Evolutionary conservation across 208 protist species (phyloP), one percentile per base, ranked within the genome.

Genomic region (Trypanosoma scelopori): DNA sequence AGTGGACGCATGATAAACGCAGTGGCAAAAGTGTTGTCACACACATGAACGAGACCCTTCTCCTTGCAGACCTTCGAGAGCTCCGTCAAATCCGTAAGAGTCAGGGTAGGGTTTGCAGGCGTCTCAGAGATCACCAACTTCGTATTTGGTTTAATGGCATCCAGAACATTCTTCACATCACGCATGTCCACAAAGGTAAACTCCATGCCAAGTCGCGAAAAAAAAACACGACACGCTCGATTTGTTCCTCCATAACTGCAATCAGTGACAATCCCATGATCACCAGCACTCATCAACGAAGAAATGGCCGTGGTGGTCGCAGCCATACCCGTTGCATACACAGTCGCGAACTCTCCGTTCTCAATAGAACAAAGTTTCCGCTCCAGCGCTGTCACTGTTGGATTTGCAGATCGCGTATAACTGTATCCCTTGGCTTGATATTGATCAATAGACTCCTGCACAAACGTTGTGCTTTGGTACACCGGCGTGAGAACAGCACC

Each of bases 11-110:
- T 97, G 79, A 99, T 98, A 70, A 93, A 85, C n/a, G 97, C 86
- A 13, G 97, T 97, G 59, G 96, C 88, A 64, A 99, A 99, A 20
- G 97, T 99, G 82, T 96, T 98, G 73, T 99, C 97, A 59, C 97
- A 97, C 55, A 98, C 83, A 37, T 98, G 79, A 20, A 99, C 51
- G 32, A 98, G 50, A 48, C 78, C 76, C 41, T 82, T 71, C 12
- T 65, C 45, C 63, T 94, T 84, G 68, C 93, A 97, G 15, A 97
- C 66, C 27, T 91, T 80, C 11, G 93, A 96, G 15, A 97, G 60
- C 11, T 77, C 90, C 16, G 57, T 59, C 69, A 98, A 81, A 76
- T 99, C 97, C 42, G 85, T 89, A 5, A 99, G 74, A 23, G 87
- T 95, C 15, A 98, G 71, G 0, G 93, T 97, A 32, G 97, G 97